These are phyloP conservation scores for Curvularia verruculosa DNA, from an alignment of 2,329 filamentous ascomycete species.

Conservation along the genomic window DNA sequence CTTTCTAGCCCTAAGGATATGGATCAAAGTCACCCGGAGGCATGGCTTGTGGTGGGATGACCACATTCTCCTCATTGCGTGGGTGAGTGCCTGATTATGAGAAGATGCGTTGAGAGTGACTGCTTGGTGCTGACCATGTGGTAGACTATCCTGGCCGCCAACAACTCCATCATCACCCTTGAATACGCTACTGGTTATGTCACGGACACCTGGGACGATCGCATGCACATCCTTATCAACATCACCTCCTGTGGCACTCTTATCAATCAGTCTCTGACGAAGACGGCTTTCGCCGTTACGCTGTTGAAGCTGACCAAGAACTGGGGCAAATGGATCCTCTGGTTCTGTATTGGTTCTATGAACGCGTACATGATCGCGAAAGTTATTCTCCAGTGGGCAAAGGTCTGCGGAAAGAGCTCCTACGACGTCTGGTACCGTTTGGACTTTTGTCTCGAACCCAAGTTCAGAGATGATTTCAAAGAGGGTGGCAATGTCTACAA, in stretches of 20 bases:
- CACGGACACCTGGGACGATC: conserved; percentile 56
- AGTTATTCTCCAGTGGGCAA: conserved; percentile 58
- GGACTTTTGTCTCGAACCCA: conserved; percentile 53
- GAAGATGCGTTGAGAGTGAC: not conserved
- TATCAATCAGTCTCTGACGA: conserved; percentile 46
- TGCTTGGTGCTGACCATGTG: conserved; percentile 9
- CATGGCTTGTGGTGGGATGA: conserved; percentile 52
- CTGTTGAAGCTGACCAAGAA: conserved; percentile 53
- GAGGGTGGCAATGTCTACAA: conserved; percentile 62
- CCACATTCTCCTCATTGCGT: conserved; percentile 46
- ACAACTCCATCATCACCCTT: conserved; percentile 55
- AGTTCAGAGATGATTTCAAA: conserved; percentile 55
- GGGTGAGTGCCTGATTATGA: conserved; percentile 35
- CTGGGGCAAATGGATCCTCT: conserved; percentile 54
- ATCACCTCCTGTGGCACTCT: conserved; percentile 50
- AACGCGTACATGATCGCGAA: conserved; percentile 58
- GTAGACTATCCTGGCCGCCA: conserved; percentile 52
- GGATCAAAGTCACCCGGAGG: conserved; percentile 47
- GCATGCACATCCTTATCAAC: conserved; percentile 62
- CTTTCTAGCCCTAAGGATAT: conserved; percentile 46
- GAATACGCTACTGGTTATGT: conserved; percentile 59
- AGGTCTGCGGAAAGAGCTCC: conserved; percentile 51
- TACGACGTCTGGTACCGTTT: conserved; percentile 59
- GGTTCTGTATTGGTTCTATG: conserved; percentile 59
- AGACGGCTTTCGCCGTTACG: conserved; percentile 51